Evolutionary conservation across 176 grass and related monocot species (phyloP), one percentile per base, ranked within the genome.

Genomic region (Aegilops bicornis): DNA sequence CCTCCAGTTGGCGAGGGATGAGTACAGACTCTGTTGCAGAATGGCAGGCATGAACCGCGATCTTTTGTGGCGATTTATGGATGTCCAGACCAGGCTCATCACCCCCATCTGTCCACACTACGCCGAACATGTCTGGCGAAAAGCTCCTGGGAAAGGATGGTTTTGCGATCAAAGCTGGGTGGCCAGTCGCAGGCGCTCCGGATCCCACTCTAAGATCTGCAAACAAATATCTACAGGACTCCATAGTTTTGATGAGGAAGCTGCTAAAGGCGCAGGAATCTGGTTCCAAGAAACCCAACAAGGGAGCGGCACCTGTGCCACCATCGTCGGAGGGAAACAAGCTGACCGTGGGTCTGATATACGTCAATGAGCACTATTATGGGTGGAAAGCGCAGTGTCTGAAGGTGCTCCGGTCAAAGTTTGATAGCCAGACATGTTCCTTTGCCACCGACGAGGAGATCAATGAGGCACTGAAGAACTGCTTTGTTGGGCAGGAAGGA

Each of bases 381-480:
- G 94, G 94, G 32, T 97, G 94, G 89, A 97, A 97, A 89, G 89
- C 87, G 27, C 85, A 90, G 52, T 97, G 89, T n/a, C 69, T 97
- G 79, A 79, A 43, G 83, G 92, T 94, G 84, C 91, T 97, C 10
- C 83, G 83, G 10, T 61, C 73, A 27, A 90, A 88, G 56, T 97
- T 87, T 82, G 76, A 90, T 14, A 65, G 37, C 22, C 30, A 86
- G 40, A 72, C 54, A 31, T 13, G 79, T 16, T 82, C 76, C 12
- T 97, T 97, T 20, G 78, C 83, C n/a, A 74, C 94, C 24, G 87
- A 93, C 11, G 78, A 96, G 47, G 91, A 96, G 35, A 90, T 96
- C 25, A 76, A 88, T 6, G 76, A 84, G 52, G 86, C 88, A 8
- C 52, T 94, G 71, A 97, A 76, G 29, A 76, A 72, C 65, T 86